These are phyloP conservation scores for Podospora fimiseda DNA, from an alignment of 495 filamentous ascomycete species.

Conservation along the genomic window DNA sequence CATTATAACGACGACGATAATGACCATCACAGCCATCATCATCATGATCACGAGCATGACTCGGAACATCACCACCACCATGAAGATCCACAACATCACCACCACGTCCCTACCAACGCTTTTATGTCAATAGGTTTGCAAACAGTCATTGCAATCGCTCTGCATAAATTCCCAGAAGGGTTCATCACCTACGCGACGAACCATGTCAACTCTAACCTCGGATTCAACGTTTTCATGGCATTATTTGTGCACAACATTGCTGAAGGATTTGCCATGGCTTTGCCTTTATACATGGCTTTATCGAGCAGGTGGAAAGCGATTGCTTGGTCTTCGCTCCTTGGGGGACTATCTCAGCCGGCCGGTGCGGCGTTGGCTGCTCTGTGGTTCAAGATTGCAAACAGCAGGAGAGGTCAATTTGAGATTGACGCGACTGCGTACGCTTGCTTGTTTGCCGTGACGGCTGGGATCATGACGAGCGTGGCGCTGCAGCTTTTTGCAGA, in stretches of 20 bases:
- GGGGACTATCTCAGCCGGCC: slow-evolving; percentile 78
- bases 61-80: slow-evolving; percentile 14
- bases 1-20: not conserved
- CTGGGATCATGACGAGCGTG: slow-evolving; percentile 92
- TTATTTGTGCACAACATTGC: slow-evolving; percentile 97
- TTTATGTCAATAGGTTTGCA: slow-evolving; percentile 91
- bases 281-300: slow-evolving; percentile 86
- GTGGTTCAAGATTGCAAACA: slow-evolving; percentile 64
- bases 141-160: slow-evolving; percentile 85
- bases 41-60: slow-evolving; percentile 8
- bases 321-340: slow-evolving; percentile 73
- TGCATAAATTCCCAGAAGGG: slow-evolving; percentile 96
- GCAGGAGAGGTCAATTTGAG: slow-evolving; percentile 34
- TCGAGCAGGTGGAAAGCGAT: slow-evolving; percentile 70
- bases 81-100: slow-evolving; percentile 63
- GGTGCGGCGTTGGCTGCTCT: slow-evolving; percentile 78
- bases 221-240: slow-evolving; percentile 87
- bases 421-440: slow-evolving; percentile 74
- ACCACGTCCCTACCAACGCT: slow-evolving; percentile 93
- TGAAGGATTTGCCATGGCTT: slow-evolving; percentile 89
- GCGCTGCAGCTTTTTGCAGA: slow-evolving; percentile 85
- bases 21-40: slow-evolving; percentile 12
- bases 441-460: slow-evolving; percentile 79
- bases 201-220: slow-evolving; percentile 82
- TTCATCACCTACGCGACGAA: slow-evolving; percentile 99